phyloP scores from a whole-genome alignment of 345 rosid species.

The Gynandropsis gynandra region DNA sequence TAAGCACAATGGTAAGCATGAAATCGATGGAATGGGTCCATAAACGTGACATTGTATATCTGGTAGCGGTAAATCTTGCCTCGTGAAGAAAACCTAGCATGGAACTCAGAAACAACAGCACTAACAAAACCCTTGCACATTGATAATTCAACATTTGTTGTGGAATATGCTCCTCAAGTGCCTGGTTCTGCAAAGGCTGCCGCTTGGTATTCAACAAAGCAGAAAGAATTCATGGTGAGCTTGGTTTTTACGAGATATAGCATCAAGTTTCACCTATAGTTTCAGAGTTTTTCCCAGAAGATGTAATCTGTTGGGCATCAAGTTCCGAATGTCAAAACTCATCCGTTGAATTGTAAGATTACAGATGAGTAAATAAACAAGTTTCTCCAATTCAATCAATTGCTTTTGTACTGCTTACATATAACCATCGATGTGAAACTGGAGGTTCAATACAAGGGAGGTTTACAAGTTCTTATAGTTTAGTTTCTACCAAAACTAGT shows the following conservation, averaged over 20 bases:
- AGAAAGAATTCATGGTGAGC: conserved; percentile 76
- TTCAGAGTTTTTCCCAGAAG: too few species aligned
- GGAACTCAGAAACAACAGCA: conserved; percentile 68
- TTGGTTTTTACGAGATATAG: conserved; percentile 66
- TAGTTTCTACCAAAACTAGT: conserved; percentile 72
- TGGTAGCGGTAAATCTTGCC: conserved; percentile 78
- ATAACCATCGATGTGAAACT: conserved; percentile 1
- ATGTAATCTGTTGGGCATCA: too few species aligned
- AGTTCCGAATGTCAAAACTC: conserved; percentile 11
- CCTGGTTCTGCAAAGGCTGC: conserved; percentile 86
- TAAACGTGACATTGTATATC: conserved; percentile 61
- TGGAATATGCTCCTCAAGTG: conserved; percentile 82
- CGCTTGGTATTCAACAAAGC: conserved; percentile 89
- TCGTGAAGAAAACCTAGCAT: conserved; percentile 71
- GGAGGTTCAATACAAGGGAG: conserved; percentile 18
- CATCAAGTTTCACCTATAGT: background rate
- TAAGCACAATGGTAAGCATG: conserved; percentile 55
- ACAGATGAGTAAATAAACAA: conserved; percentile 21
- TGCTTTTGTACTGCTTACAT: too few species aligned
- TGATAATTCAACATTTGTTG: conserved; percentile 60
- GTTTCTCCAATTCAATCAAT: too few species aligned
- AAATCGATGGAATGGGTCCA: conserved; percentile 77
- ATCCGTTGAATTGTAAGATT: conserved; percentile 15
- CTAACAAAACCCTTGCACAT: conserved; percentile 45
- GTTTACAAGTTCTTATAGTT: conserved; percentile 39